Conservation (phyloP, 257 asterid species). For the Cordia subcordata region DNA sequence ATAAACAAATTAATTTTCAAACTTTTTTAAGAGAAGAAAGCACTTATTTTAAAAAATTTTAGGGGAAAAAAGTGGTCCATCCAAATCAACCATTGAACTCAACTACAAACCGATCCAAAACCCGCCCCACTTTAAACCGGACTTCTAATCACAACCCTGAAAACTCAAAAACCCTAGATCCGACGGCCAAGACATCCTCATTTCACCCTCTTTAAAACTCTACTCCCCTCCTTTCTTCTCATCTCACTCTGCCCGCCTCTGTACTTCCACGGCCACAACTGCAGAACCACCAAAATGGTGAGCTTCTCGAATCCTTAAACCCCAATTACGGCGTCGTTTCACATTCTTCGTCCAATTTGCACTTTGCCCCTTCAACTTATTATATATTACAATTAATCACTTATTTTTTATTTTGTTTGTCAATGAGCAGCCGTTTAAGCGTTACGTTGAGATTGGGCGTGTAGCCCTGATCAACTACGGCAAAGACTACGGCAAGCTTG, state of each 20-base stretch:
- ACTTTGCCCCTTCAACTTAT: background rate
- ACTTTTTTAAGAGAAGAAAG: too few relatives aligned
- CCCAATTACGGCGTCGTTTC: background rate
- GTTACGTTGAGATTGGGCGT: conserved; percentile 75
- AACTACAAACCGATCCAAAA: background rate
- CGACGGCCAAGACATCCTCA: background rate
- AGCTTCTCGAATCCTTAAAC: background rate
- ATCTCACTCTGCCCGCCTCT: background rate
- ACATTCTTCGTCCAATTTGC: background rate
- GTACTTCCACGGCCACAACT: background rate
- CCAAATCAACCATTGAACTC: too few relatives aligned
- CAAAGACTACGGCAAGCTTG: conserved; percentile 62
- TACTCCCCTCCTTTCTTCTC: background rate
- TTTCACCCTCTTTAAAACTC: background rate
- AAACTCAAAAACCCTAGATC: background rate
- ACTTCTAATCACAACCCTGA: background rate
- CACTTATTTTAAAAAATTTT: too few relatives aligned
- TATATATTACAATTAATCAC: background rate
- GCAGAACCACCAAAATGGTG: background rate
- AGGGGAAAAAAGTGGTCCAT: too few relatives aligned
- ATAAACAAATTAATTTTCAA: too few relatives aligned
- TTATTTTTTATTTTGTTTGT: background rate
- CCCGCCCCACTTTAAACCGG: background rate
- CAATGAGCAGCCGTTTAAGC: conserved; percentile 54
- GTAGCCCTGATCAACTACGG: conserved; percentile 79